Evolutionary conservation across 805 yeast species (phyloP).

Genomic region (Candida boleticola): DNA sequence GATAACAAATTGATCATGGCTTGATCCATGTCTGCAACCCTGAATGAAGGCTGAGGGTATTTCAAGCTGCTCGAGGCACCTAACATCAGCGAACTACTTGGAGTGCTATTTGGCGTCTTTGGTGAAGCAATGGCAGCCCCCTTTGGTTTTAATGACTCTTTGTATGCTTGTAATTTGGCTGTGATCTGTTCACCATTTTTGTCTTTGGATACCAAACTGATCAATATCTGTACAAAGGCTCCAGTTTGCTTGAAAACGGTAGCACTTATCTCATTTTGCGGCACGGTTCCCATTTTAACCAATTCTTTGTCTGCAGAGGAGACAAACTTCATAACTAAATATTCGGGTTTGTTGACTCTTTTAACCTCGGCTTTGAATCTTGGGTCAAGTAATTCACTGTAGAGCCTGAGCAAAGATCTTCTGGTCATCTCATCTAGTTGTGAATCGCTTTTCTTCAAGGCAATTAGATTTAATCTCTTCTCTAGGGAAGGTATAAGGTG

Average conservation of each 20-base stretch:
- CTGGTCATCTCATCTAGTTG: slow-evolving; percentile 49
- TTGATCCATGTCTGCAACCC: slow-evolving; percentile 53
- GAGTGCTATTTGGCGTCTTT: slow-evolving; percentile 1
- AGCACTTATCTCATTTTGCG: slow-evolving; percentile 27
- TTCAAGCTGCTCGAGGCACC: slow-evolving; percentile 10
- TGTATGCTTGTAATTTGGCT: slow-evolving; percentile 44
- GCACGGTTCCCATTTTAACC: slow-evolving; percentile 36
- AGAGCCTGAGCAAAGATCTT: slow-evolving; percentile 58
- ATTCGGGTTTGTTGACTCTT: slow-evolving; percentile 38
- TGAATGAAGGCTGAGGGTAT: slow-evolving; percentile 49
- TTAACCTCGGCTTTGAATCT: slow-evolving; percentile 31
- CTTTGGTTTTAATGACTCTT: slow-evolving; percentile 31
- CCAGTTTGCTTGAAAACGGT: slow-evolving; percentile 37
- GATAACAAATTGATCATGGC: slow-evolving; percentile 42
- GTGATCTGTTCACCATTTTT: slow-evolving; percentile 36
- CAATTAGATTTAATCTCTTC: slow-evolving; percentile 40
- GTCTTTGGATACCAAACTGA: slow-evolving; percentile 35
- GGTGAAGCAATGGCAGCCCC: neutral
- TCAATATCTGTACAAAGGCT: slow-evolving; percentile 35
- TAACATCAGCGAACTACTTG: slow-evolving; percentile 6
- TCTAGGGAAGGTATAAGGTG: slow-evolving; percentile 39
- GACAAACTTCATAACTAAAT: slow-evolving; percentile 51
- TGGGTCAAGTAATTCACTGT: slow-evolving; percentile 58
- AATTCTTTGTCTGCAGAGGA: slow-evolving; percentile 53
- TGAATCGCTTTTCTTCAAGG: slow-evolving; percentile 39